Conservation (phyloP, 2,329 filamentous ascomycete genomes). For the Fusarium verticillioides region DNA sequence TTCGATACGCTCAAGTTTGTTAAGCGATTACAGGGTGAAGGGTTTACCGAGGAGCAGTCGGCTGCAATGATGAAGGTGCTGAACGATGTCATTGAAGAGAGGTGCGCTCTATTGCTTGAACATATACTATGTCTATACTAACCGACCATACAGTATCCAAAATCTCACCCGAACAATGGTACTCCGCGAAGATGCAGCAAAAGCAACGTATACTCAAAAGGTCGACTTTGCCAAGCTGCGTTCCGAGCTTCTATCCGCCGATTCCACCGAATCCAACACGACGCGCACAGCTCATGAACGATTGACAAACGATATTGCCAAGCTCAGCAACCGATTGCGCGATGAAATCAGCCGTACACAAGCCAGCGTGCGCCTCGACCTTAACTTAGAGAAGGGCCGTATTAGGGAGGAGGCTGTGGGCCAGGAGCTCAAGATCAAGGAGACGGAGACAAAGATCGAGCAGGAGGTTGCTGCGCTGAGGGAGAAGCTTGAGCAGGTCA, state of each 20-base stretch:
- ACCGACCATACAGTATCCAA: slow-evolving; percentile 73
- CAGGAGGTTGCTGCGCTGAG: slow-evolving; percentile 92
- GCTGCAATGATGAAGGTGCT: slow-evolving; percentile 99
- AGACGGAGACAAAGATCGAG: slow-evolving; percentile 98
- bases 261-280: slow-evolving; percentile 89
- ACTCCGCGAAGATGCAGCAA: slow-evolving; percentile 89
- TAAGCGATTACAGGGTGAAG: slow-evolving; percentile 86
- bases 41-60: slow-evolving; percentile 94
- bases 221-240: slow-evolving; percentile 98
- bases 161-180: slow-evolving; percentile 99
- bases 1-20: slow-evolving; percentile 99
- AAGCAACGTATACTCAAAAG: slow-evolving; percentile 85
- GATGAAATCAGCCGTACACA: slow-evolving; percentile 97
- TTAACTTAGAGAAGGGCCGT: slow-evolving; percentile 96
- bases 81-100: slow-evolving; percentile 97
- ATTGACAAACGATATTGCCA: slow-evolving; percentile 92
- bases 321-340: slow-evolving; percentile 86
- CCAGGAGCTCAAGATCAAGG: slow-evolving; percentile 97
- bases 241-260: slow-evolving; percentile 90
- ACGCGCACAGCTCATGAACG: slow-evolving; percentile 92
- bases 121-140: not conserved
- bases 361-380: slow-evolving; percentile 88
- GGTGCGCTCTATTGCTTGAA: slow-evolving; percentile 54
- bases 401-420: slow-evolving; percentile 96
- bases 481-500: slow-evolving; percentile 95